These are phyloP conservation scores for Brettanomyces bruxellensis DNA, from an alignment of 805 yeast species.

Conservation along the genomic window DNA sequence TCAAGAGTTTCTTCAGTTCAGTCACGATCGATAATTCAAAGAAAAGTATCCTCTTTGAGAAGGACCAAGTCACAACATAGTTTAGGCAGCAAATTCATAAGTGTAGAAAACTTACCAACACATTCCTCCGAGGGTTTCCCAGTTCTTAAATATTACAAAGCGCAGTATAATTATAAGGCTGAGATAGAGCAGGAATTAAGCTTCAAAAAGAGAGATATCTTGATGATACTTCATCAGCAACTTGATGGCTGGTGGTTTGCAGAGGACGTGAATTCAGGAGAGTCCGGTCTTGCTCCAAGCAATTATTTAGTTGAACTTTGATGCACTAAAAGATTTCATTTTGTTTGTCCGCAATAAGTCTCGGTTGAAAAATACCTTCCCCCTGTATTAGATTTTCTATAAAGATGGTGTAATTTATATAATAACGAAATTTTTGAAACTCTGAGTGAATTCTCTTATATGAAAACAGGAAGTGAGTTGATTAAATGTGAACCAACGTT, in stretches of 20 bases:
- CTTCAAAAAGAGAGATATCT: conserved; percentile 48
- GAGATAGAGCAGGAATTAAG: conserved; percentile 52
- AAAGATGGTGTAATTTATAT: too few species aligned
- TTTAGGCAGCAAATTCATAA: conserved; percentile 12
- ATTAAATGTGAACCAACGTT: not conserved
- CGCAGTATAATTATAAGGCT: conserved; percentile 50
- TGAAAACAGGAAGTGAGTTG: too few species aligned
- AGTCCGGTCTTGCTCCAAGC: conserved; percentile 56
- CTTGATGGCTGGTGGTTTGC: conserved; percentile 75
- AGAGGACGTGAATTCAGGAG: conserved; percentile 38
- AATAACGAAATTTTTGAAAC: too few species aligned
- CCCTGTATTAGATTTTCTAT: too few species aligned
- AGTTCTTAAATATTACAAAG: conserved; percentile 43
- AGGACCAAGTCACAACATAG: conserved; percentile 25
- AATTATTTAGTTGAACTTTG: conserved; percentile 36
- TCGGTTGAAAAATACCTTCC: too few species aligned
- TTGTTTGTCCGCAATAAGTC: too few species aligned
- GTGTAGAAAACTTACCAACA: conserved; percentile 32
- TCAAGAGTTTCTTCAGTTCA: not conserved
- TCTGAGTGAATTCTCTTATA: too few species aligned
- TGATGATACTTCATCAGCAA: conserved; percentile 46
- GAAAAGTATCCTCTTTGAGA: conserved; percentile 10
- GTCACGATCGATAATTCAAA: not conserved
- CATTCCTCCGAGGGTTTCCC: conserved; percentile 44
- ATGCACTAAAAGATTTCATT: not conserved